Evolutionary conservation across 1,284 basidiomycete species (phyloP).

Genomic region (Dichomitus squalens): DNA sequence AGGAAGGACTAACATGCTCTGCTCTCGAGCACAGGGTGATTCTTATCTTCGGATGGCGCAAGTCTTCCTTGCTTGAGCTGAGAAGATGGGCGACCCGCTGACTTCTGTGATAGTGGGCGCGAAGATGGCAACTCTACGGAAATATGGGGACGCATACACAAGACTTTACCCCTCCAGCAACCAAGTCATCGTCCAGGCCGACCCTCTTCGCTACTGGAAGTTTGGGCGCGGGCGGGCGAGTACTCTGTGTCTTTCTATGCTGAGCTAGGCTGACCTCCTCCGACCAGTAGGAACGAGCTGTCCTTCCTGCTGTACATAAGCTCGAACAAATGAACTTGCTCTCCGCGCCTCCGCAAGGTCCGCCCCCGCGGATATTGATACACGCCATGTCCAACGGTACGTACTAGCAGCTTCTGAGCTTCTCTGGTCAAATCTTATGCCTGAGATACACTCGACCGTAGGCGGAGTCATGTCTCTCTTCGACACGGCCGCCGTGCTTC

Average conservation of each 20-base stretch:
- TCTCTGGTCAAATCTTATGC: background rate
- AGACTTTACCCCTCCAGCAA: conserved; percentile 12
- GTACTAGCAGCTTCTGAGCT: background rate
- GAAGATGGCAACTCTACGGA: conserved; percentile 7
- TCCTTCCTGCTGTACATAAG: background rate
- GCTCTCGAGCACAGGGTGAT: background rate
- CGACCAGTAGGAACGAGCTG: background rate
- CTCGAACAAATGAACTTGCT: background rate
- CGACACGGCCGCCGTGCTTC: conserved; percentile 4
- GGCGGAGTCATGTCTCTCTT: conserved; percentile 10
- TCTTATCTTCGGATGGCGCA: conserved; percentile 16
- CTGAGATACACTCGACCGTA: background rate
- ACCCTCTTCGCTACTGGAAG: conserved; percentile 14
- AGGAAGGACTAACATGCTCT: background rate
- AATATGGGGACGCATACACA: conserved; percentile 9
- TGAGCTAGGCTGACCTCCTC: background rate
- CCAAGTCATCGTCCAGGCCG: conserved; percentile 10
- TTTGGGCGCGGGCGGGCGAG: background rate
- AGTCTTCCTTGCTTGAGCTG: background rate
- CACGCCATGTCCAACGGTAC: conserved; percentile 16
- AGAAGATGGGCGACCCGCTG: background rate
- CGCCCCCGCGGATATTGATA: conserved; percentile 8
- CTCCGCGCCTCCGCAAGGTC: background rate
- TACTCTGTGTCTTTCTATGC: background rate
- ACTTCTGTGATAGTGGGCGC: conserved; percentile 8